Base-by-base conservation (phyloP, 257 asterid genomes). In the Eucommia ulmoides region DNA sequence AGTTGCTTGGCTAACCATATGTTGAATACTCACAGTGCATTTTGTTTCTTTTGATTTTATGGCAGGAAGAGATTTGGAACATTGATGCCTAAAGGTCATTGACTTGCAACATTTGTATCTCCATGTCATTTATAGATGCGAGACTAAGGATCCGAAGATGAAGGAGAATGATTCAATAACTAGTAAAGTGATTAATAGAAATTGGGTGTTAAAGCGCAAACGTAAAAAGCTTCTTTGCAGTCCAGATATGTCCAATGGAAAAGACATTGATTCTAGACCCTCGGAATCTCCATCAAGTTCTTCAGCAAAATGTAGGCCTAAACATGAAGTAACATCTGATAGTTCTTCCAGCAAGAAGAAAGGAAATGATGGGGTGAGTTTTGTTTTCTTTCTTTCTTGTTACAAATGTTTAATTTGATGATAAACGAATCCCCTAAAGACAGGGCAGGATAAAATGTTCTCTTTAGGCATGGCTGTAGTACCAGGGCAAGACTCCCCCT, bases 301-400 rank as follows among this genome's bases (percentile, higher is more conserved):
- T 42, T 69, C 65, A 54, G 50, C 69, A 24, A 65, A 65, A 38
- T 67, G 38, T 59, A 70, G 51, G 49, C 59, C 26, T 60, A 74
- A 59, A 64, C 72, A 56, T 33, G 81, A 71, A 54, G 56, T 58
- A 35, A 45, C 67, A 51, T 54, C 63, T 48, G 74, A 41, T 53
- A 77, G 46, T 44, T 60, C 64, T 46, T 58, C 59, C 56, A 64
- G 76, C 75, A 84, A 81, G 80, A 78, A 55, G 69, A 84, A 81
- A 72, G 94, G 94, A 73, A 71, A 78, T 60, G 94, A 81, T 33
- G 94, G 94, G 85, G 94, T 84, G 55, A 70, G 81, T 60, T 33
- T 49, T 12, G 53, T 38, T 62, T 22, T 44, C 50, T 41, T 15
- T 33, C 41, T 57, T n/a, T 38, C 3, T 3, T n/a, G n/a, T n/a